Conservation (phyloP, 768 basidiomycete genomes). For the Pisolithus tinctorius region DNA sequence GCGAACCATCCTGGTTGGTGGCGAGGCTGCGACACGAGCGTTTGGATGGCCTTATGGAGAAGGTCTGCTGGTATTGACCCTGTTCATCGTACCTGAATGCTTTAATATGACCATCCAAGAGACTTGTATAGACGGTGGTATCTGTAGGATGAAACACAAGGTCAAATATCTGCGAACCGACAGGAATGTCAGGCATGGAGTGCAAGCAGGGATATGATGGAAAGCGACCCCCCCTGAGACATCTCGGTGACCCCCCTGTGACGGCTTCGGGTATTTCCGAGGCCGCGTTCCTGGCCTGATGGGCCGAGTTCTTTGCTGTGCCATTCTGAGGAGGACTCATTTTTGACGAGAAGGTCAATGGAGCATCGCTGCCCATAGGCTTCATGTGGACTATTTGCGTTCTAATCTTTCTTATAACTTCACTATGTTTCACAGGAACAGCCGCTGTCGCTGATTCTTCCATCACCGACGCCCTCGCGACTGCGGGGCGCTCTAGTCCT, state of each 20-base stretch:
- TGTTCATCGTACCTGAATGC: slow-evolving; percentile 76
- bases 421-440: slow-evolving; percentile 27
- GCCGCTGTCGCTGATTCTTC: slow-evolving; percentile 22
- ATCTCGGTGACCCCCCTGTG: background rate
- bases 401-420: slow-evolving; percentile 20
- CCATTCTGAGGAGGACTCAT: background rate
- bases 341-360: slow-evolving; percentile 17
- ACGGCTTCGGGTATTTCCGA: background rate
- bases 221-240: too few species aligned
- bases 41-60: slow-evolving; percentile 70
- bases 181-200: slow-evolving; percentile 54
- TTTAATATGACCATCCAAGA: slow-evolving; percentile 78
- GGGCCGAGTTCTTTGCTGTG: background rate
- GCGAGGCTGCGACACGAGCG: slow-evolving; percentile 75
- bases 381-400: slow-evolving; percentile 19
- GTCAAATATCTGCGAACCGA: slow-evolving; percentile 83
- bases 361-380: slow-evolving; percentile 31
- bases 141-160: slow-evolving; percentile 76
- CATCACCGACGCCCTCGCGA: slow-evolving; percentile 23
- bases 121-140: slow-evolving; percentile 65
- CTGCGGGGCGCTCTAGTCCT: slow-evolving; percentile 9
- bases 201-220: background rate
- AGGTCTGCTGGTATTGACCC: slow-evolving; percentile 48
- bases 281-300: background rate
- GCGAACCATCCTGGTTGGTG: slow-evolving; percentile 58